Evolutionary conservation across 495 filamentous ascomycete genomes (phyloP).

Genomic region (Xylaria cubensis): DNA sequence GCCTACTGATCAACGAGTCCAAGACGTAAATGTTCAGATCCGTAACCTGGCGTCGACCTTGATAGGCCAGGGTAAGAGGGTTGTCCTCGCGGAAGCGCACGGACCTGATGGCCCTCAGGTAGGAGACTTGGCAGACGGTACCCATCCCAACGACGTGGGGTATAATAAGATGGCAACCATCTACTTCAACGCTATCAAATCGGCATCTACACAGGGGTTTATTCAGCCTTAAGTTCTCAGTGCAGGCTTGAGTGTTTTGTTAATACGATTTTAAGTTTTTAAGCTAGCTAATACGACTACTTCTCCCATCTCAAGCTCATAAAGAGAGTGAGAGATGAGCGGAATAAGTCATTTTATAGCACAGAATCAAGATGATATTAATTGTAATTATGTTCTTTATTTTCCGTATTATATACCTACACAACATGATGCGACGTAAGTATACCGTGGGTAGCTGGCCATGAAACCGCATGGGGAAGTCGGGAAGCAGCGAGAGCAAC

Average conservation of each 20-base stretch:
- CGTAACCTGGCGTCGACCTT: neutral
- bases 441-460: too few relatives aligned
- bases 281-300: too few relatives aligned
- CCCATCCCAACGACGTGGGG: slow-evolving; percentile 57
- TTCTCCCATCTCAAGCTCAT: too few relatives aligned
- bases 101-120: slow-evolving; percentile 38
- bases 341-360: too few relatives aligned
- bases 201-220: slow-evolving; percentile 20
- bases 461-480: too few relatives aligned
- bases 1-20: neutral
- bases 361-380: too few relatives aligned
- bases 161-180: slow-evolving; percentile 62
- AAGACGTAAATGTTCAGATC: neutral
- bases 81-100: slow-evolving; percentile 60
- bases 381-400: too few relatives aligned
- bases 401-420: too few relatives aligned
- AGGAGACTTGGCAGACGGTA: slow-evolving; percentile 53
- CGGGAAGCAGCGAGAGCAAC: too few relatives aligned
- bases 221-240: neutral
- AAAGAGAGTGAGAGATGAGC: too few relatives aligned
- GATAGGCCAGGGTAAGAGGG: slow-evolving; percentile 28
- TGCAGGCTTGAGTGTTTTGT: neutral
- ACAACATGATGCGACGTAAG: too few relatives aligned
- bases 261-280: too few relatives aligned
- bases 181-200: slow-evolving; percentile 53